Evolutionary conservation across 192 early-diverging fungal genomes (phyloP).

Genomic region (Umbelopsis sp.): DNA sequence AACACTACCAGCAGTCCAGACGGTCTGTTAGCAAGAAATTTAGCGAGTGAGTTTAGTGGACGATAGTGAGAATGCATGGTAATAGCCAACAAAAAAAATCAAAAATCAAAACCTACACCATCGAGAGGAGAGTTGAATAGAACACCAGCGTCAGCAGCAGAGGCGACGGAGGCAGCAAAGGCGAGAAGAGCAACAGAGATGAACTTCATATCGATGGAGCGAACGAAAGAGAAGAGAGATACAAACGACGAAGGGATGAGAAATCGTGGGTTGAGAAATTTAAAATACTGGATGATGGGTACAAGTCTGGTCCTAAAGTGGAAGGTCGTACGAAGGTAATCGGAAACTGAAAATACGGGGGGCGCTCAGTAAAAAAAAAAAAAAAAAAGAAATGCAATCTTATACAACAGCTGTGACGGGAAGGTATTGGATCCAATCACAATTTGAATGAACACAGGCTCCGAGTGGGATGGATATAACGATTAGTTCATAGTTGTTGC

Average conservation of each 20-base stretch:
- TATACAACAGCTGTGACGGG: too few species aligned
- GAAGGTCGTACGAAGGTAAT: conserved; percentile 56
- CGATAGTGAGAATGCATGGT: background rate
- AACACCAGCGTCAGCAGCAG: conserved; percentile 25
- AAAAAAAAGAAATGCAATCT: background rate
- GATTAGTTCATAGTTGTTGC: background rate
- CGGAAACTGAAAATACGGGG: conserved; percentile 1
- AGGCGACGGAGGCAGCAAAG: conserved; percentile 12
- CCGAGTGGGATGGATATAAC: too few species aligned
- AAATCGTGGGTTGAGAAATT: conserved; percentile 57
- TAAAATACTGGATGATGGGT: conserved; percentile 40
- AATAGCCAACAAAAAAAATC: background rate
- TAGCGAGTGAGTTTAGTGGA: background rate
- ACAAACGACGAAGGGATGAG: conserved; percentile 13
- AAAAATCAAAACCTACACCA: conserved; percentile 7
- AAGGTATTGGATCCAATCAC: too few species aligned
- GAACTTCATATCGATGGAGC: conserved; percentile 15
- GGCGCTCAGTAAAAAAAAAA: conserved; percentile 13
- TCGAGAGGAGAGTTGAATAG: conserved; percentile 25
- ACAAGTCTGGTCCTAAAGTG: conserved; percentile 49
- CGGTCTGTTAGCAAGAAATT: background rate
- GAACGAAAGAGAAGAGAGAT: conserved; percentile 1
- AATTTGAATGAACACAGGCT: too few species aligned
- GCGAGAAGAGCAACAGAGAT: conserved; percentile 25
- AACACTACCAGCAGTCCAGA: conserved; percentile 22